phyloP scores from a whole-genome alignment of 768 basidiomycete genomes.

The Leccinellum albellum region DNA sequence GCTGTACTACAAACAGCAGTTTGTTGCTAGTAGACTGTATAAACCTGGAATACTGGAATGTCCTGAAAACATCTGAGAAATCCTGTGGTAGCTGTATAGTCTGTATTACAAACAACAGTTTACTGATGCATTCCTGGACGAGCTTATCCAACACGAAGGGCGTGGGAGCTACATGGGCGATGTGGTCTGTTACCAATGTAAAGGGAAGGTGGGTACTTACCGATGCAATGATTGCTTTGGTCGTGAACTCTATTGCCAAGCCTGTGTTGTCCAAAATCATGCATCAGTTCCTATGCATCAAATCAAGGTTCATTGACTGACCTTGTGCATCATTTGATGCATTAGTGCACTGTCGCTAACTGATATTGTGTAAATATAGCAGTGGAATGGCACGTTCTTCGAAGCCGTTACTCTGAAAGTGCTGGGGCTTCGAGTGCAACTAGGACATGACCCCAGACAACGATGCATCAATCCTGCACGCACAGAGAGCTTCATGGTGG shows the following conservation, averaged over 20 bases:
- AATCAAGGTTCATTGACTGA: slow-evolving; percentile 2
- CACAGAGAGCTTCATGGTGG: slow-evolving; percentile 24
- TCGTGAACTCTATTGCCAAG: slow-evolving; percentile 1
- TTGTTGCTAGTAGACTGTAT: too few relatives aligned
- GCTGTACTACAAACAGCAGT: too few relatives aligned
- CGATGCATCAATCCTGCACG: slow-evolving; percentile 7
- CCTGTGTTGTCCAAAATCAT: slow-evolving; percentile 12
- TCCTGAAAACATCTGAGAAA: too few relatives aligned
- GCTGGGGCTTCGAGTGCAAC: slow-evolving; percentile 22
- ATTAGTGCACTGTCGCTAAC: too few relatives aligned
- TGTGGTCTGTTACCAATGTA: not conserved
- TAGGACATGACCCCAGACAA: slow-evolving; percentile 18
- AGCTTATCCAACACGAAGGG: slow-evolving; percentile 14
- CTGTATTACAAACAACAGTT: too few relatives aligned
- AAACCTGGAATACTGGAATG: too few relatives aligned
- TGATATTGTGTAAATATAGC: not conserved
- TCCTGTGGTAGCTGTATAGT: too few relatives aligned
- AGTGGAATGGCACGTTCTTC: slow-evolving; percentile 11
- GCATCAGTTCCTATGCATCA: slow-evolving; percentile 11
- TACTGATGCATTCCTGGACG: slow-evolving; percentile 8
- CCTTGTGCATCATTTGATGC: too few relatives aligned
- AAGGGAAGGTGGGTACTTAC: not conserved
- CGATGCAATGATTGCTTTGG: slow-evolving; percentile 2
- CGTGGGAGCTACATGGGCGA: not conserved
- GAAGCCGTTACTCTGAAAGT: not conserved